Evolutionary conservation across 2,329 filamentous ascomycete species (phyloP).

Genomic region (Stylonectria norvegica): DNA sequence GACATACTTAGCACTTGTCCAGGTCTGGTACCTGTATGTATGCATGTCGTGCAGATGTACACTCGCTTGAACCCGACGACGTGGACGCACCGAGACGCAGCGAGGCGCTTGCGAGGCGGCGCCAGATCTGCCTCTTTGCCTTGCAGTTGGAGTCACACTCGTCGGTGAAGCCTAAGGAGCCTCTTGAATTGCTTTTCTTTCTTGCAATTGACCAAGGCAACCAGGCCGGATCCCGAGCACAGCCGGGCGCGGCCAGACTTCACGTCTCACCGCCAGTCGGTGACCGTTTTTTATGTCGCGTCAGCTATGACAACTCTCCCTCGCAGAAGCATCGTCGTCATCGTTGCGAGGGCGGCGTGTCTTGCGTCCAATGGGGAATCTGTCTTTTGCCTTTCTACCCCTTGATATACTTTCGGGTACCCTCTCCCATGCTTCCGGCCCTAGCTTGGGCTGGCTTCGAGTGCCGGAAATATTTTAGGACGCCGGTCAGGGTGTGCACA

Average conservation of each 20-base stretch:
- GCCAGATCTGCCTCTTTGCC: slow-evolving; percentile 23
- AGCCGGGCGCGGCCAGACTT: background rate
- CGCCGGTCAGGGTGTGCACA: slow-evolving; percentile 14
- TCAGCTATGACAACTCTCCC: slow-evolving; percentile 17
- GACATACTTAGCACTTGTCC: background rate
- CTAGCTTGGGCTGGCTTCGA: slow-evolving; percentile 20
- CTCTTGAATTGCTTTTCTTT: slow-evolving; percentile 5
- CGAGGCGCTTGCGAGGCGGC: slow-evolving; percentile 18
- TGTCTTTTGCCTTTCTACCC: slow-evolving; percentile 6
- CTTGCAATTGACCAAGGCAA: background rate
- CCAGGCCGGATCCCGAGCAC: background rate
- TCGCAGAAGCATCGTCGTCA: slow-evolving; percentile 22
- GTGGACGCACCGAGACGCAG: slow-evolving; percentile 24
- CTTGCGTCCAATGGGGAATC: slow-evolving; percentile 17
- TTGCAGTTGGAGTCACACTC: slow-evolving; percentile 20
- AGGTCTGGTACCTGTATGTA: slow-evolving; percentile 18
- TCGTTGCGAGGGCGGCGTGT: slow-evolving; percentile 18
- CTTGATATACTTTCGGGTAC: slow-evolving; percentile 17
- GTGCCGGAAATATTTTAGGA: slow-evolving; percentile 21
- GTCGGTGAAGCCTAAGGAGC: slow-evolving; percentile 27
- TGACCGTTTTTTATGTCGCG: slow-evolving; percentile 10
- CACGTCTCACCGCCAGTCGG: slow-evolving; percentile 13
- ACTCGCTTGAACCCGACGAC: slow-evolving; percentile 27
- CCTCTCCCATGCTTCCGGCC: slow-evolving; percentile 25
- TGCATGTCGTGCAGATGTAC: slow-evolving; percentile 30